Base-by-base conservation (phyloP, 371 early-diverging fungal genomes). In the Saksenaea oblongispora region DNA sequence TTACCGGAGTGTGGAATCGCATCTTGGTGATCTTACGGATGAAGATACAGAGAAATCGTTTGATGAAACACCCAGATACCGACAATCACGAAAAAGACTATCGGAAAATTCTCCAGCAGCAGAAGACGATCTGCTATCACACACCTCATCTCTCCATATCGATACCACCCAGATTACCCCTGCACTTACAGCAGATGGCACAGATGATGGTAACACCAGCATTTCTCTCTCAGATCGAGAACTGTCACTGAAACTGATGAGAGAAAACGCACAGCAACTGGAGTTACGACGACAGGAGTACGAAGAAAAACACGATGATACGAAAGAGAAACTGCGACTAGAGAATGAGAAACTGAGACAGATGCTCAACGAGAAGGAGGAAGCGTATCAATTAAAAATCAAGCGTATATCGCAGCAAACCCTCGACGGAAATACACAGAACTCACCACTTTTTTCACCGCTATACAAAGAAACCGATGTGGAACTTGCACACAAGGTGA, bases 251-350 rank as follows among this genome's bases (percentile, higher is more conserved):
- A 61, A 71, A 56, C 24, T 69, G 1, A 74, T 76, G 18, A 70
- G 75, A 55, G 78, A 79, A 35, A 81, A 86, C 15, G 74, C 82
- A 66, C 75, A 74, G 37, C 77, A 82, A 58, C 54, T 84, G 61
- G 84, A 82, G 10, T 53, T 69, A 13, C 83, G 85, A 62, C 75
- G 72, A 28, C 63, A 76, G 37, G 83, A 84, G 57, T 84, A 84
- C 53, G 83, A 83, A 58, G 71, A 73, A 13, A 84, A 70, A 42
- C 42, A 60, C n/a, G 72, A 69, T 11, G 42, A 62, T 13, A 28
- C 35, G 2, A 35, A 56, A 7, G 37, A 56, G 15, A 56, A 62
- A 36, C 67, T 84, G 22, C 68, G 72, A 44, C 70, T 69, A 34
- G 76, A 71, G 15, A 62, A 76, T 34, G 77, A 80, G n/a, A 79